A percentile compares a stretch with the other conserved stretches of the same genome.
These are phyloP conservation scores for Agrocybe pediades DNA, from an alignment of 768 basidiomycete species.

Conservation along the genomic window DNA sequence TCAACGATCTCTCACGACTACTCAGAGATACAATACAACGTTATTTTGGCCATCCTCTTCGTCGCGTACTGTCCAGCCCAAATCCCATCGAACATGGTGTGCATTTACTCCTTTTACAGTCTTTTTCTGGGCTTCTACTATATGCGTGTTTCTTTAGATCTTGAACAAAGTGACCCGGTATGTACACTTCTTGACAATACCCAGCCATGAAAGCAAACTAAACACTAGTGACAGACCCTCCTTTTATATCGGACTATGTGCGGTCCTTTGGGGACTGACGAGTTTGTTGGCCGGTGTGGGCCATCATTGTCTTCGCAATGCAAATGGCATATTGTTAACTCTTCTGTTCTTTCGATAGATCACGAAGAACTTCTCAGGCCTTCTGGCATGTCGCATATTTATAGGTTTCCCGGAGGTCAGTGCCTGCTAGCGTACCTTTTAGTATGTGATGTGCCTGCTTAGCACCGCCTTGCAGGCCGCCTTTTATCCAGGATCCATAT, in stretches of 20 bases:
- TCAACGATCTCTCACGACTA: background rate
- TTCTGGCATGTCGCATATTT: constrained; percentile 58
- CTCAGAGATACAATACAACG: constrained; percentile 27
- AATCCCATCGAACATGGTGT: constrained; percentile 67
- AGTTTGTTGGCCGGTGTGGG: constrained; percentile 63
- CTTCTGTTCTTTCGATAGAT: constrained; percentile 25
- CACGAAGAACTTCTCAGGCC: constrained; percentile 53
- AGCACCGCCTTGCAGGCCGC: constrained; percentile 36
- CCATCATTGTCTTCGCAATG: background rate
- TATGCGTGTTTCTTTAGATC: constrained; percentile 47
- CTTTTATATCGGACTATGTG: constrained; percentile 58
- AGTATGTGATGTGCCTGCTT: background rate
- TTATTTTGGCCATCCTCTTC: constrained; percentile 21
- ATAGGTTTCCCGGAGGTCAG: constrained; percentile 57
- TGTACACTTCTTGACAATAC: background rate
- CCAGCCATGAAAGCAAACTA: background rate
- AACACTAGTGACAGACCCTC: constrained; percentile 47
- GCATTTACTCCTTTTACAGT: background rate
- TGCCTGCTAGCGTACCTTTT: too few relatives aligned
- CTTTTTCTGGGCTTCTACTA: background rate
- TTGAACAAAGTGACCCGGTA: constrained; percentile 55
- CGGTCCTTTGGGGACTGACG: constrained; percentile 62
- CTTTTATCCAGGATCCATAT: constrained; percentile 60
- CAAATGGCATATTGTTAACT: background rate
- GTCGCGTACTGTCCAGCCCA: constrained; percentile 65